Evolutionary conservation across 352 stramenopile genomes (phyloP).

Genomic region (Phytophthora brassicae): DNA sequence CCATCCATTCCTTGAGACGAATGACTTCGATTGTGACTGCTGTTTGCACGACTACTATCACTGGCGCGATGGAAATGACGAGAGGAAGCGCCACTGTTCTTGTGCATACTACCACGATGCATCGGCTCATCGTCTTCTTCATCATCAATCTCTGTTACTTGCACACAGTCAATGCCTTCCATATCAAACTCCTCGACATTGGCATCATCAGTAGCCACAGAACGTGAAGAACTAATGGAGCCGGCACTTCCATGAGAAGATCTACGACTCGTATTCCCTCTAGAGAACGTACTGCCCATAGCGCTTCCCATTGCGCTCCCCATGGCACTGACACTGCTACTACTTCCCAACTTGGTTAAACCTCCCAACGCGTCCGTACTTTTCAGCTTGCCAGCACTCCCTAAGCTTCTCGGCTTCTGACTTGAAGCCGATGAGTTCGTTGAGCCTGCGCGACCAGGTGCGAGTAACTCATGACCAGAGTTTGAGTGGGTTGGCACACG

Average conservation of each 20-base stretch:
- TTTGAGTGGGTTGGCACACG: conserved; percentile 72
- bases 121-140: conserved; percentile 68
- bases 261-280: conserved; percentile 33
- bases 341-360: conserved; percentile 17
- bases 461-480: conserved; percentile 54
- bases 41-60: conserved; percentile 35
- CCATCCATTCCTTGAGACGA: conserved; percentile 24
- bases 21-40: conserved; percentile 36
- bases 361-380: conserved; percentile 8
- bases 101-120: conserved; percentile 35
- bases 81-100: conserved; percentile 37
- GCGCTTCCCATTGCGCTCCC: conserved; percentile 23
- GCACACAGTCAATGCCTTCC: conserved; percentile 75
- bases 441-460: conserved; percentile 31
- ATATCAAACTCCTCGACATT: conserved; percentile 64
- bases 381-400: conserved; percentile 24
- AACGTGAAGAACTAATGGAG: conserved; percentile 55
- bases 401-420: conserved; percentile 39
- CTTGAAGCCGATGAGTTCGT: conserved; percentile 45
- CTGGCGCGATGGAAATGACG: conserved; percentile 39
- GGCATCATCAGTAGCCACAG: conserved; percentile 33
- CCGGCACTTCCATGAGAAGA: conserved; percentile 48
- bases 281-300: conserved; percentile 21
- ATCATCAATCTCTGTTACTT: conserved; percentile 75
- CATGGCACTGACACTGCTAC: conserved; percentile 20